Evolutionary conservation across 768 basidiomycete genomes (phyloP).

Genomic region (Suillus cothurnatus): DNA sequence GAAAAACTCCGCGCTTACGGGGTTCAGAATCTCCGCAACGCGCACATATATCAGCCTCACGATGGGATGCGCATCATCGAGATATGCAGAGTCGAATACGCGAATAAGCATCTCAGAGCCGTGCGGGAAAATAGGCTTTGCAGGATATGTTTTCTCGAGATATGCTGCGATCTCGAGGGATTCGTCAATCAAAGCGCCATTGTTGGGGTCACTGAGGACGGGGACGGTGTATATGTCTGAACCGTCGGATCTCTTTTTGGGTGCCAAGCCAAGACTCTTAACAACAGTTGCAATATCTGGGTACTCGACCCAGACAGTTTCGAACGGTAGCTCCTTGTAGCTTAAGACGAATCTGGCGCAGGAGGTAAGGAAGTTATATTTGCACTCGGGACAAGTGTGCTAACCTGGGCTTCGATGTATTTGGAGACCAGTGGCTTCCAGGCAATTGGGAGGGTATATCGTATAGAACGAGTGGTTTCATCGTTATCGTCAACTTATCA

Average conservation of each 20-base stretch:
- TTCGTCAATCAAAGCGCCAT: background rate
- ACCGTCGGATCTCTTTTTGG: background rate
- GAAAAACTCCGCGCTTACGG: slow-evolving; percentile 39
- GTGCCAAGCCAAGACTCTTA: slow-evolving; percentile 27
- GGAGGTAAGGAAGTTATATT: background rate
- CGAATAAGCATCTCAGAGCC: background rate
- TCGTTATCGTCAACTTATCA: background rate
- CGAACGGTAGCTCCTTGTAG: slow-evolving; percentile 40
- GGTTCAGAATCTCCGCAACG: slow-evolving; percentile 25
- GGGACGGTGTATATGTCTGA: background rate
- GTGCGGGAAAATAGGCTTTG: background rate
- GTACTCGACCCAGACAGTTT: slow-evolving; percentile 53
- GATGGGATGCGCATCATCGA: slow-evolving; percentile 13
- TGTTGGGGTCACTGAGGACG: background rate
- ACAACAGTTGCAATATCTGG: slow-evolving; percentile 44
- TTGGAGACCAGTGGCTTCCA: slow-evolving; percentile 34
- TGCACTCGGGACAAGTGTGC: background rate
- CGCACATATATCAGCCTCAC: slow-evolving; percentile 23
- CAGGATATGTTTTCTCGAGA: background rate
- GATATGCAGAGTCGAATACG: slow-evolving; percentile 26
- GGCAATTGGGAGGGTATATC: slow-evolving; percentile 28
- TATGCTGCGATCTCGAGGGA: background rate
- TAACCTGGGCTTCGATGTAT: slow-evolving; percentile 36
- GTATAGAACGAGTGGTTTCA: slow-evolving; percentile 24
- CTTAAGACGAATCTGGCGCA: slow-evolving; percentile 30